Conservation (phyloP, 1,139 yeast species). For the Kodamaea arcana region DNA sequence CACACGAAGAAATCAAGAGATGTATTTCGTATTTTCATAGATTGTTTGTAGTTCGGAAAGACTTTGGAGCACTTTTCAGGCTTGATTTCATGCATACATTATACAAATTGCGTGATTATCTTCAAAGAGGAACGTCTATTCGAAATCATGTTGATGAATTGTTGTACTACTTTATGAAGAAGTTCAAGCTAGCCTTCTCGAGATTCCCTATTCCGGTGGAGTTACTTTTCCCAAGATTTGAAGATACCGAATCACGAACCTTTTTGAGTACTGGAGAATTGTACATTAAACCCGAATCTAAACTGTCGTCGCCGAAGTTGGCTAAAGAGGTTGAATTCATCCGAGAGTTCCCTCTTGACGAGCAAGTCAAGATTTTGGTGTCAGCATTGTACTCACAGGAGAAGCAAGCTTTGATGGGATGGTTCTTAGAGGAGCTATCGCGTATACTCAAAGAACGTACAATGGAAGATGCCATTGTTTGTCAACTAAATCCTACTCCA, state of each 20-base stretch:
- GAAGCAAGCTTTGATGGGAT: slow-evolving; percentile 34
- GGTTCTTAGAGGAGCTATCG: slow-evolving; percentile 40
- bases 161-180: slow-evolving; percentile 62
- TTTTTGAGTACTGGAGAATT: slow-evolving; percentile 53
- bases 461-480: slow-evolving; percentile 11
- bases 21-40: slow-evolving; percentile 71
- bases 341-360: slow-evolving; percentile 29
- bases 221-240: slow-evolving; percentile 60
- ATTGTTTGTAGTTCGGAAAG: slow-evolving; percentile 57
- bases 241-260: slow-evolving; percentile 35
- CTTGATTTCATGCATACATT: slow-evolving; percentile 62
- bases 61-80: slow-evolving; percentile 60
- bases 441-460: slow-evolving; percentile 23
- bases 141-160: slow-evolving; percentile 64
- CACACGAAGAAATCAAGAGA: slow-evolving; percentile 56
- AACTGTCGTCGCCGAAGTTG: slow-evolving; percentile 18
- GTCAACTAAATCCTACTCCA: slow-evolving; percentile 16
- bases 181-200: slow-evolving; percentile 47
- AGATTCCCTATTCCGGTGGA: slow-evolving; percentile 64
- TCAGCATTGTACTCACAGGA: slow-evolving; percentile 48
- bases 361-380: slow-evolving; percentile 43
- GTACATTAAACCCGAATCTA: slow-evolving; percentile 18
- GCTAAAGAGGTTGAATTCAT: slow-evolving; percentile 40
- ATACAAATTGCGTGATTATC: slow-evolving; percentile 26
- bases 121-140: slow-evolving; percentile 35